Percentiles rank a stretch among this genome's conserved stretches.
Evolutionary conservation across 345 rosid species (phyloP).

Genomic region (Cardamine resedifolia): DNA sequence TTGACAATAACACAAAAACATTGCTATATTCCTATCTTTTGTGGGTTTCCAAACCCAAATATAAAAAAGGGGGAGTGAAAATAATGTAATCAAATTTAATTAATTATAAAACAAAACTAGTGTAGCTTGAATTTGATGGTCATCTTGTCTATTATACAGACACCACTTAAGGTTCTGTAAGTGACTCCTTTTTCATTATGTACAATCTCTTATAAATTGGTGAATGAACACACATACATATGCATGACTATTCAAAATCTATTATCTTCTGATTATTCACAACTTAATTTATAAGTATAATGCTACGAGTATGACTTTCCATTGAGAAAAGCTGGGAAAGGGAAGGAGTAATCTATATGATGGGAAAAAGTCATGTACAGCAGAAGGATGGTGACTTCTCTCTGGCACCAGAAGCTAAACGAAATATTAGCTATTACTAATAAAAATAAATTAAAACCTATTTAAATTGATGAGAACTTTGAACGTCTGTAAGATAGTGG

Average conservation of each 20-base stretch:
- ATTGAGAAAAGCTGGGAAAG: constrained; percentile 13
- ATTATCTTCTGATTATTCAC: neutral
- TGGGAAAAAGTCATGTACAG: constrained; percentile 9
- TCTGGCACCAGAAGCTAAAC: constrained; percentile 30
- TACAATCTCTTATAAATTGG: neutral
- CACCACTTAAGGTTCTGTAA: neutral
- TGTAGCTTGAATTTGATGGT: neutral
- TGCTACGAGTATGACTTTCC: neutral
- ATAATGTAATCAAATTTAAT: neutral
- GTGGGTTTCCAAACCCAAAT: neutral
- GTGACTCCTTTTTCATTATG: neutral
- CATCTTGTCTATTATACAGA: neutral
- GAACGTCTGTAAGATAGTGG: constrained; percentile 34
- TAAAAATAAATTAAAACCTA: neutral
- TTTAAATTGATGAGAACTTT: constrained; percentile 3
- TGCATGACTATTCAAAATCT: constrained; percentile 9
- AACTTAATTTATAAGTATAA: neutral
- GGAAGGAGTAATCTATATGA: constrained; percentile 9
- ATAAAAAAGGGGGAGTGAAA: neutral
- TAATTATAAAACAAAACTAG: neutral
- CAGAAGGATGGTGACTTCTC: constrained; percentile 36
- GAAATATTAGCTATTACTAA: constrained; percentile 22
- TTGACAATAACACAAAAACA: neutral
- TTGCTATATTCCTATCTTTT: neutral
- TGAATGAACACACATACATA: neutral